Evolutionary conservation across 169 alveolate species (phyloP), one percentile per base, ranked within the genome.

Genomic region (Eimeria zaria): DNA sequence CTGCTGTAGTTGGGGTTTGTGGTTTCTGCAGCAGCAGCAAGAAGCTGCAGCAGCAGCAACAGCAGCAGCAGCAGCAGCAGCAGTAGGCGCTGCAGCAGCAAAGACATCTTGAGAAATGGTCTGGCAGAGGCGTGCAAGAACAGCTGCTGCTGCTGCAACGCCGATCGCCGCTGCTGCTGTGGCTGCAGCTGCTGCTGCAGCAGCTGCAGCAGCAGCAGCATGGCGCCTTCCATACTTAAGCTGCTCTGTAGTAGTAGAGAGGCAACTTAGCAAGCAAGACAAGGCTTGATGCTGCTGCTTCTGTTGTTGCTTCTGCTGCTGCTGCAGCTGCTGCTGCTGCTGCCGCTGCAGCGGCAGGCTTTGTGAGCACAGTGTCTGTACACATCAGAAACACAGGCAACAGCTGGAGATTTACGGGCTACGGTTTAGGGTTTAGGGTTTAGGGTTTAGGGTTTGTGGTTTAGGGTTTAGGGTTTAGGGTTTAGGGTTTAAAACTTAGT

Each of bases 51-150:
- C n/a, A n/a, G n/a, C n/a, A n/a, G n/a, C n/a, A n/a, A n/a, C 30
- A 76, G 87, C 88, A 41, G 88, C 88, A 78, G 67, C 88, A 78
- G 88, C 88, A 78, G 88, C 88, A 78, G 88, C 88, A 78, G 60
- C 55, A 74, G 22, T 0, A 78, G 88, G 46, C 5, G 88, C 88
- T 46, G 60, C 30, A 48, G 60, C 64, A 78, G 58, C 41, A 44
- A 46, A 46, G 53, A 44, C 67, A 73, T 22, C 64, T 18, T 27
- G 11, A 18, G 67, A 78, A 51, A 78, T 22, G 46, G 67, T 24
- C 88, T 20, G 67, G 46, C 20, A 51, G 67, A n/a, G 5, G 30
- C 18, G 44, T 41, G 84, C 84, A 73, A n/a, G n/a, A 30, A 36
- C 30, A 41, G 53, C 51, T n/a, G n/a, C n/a, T 22, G 48, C 84